Evolutionary conservation across 305 asterid genomes (phyloP), one percentile per base, ranked within the genome.

Genomic region (Fraxinus angustifolia): DNA sequence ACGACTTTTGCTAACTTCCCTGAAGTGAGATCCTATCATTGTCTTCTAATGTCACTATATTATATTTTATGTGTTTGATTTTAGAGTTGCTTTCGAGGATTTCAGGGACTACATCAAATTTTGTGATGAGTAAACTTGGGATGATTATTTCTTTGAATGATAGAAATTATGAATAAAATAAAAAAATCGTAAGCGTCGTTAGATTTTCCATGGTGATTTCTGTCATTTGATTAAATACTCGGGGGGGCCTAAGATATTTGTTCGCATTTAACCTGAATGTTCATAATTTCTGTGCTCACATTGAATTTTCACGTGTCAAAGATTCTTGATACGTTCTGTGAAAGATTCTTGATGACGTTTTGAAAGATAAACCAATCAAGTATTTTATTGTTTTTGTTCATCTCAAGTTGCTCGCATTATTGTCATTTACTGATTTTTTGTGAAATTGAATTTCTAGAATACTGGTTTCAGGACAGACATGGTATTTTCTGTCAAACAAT

Each of bases 381-480:
- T 0, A 26, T 67, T 56, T 34, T 28, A 81, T 38, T 68, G 53
- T 17, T 67, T 40, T 34, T 19, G 78, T 38, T 68, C 16, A 31
- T 75, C 16, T 26, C 67, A 50, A 68, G 78, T 56, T 80, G 60
- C 77, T 58, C 48, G 23, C 48, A 62, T 17, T 77, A 58, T 45
- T 80, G 73, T 78, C 58, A 36, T 48, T 81, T 12, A 45, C 76
- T 78, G 1, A 38, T 75, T 45, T 78, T 48, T 72, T 45, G 33
- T 85, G 79, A 74, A 40, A 76, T 80, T 73, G 71, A 65, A 72
- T 77, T 45, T 85, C 73, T 93, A 93, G 97, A 92, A 93, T 83
- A 92, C 92, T 85, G 94, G 92, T 75, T 92, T 94, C 53, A 93
- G 97, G 86, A 86, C 89, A 21, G 98, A 93, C 87, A 92, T 94